Evolutionary conservation across 2,329 filamentous ascomycete genomes (phyloP).

Genomic region (Colletotrichum sp.): DNA sequence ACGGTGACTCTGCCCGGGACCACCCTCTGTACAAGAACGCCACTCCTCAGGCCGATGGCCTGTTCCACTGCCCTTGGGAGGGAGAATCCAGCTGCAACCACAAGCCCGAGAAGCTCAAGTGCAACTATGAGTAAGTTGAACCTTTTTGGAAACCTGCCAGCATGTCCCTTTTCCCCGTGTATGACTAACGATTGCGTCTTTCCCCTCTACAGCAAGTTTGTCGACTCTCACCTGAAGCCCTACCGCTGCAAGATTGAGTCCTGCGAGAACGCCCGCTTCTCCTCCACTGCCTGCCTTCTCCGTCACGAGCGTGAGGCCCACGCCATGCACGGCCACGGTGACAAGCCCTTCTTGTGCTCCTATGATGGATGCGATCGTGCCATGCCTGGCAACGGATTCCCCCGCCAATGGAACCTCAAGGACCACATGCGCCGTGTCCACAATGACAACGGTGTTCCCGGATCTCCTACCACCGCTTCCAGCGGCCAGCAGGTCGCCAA

Average conservation of each 20-base stretch:
- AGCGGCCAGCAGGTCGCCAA: conserved; percentile 43
- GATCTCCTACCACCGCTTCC: conserved; percentile 38
- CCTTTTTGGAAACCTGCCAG: background rate
- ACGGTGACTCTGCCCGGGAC: conserved; percentile 65
- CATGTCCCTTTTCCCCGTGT: background rate
- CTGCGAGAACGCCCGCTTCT: conserved; percentile 88
- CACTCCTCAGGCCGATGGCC: conserved; percentile 70
- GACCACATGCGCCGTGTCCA: conserved; percentile 98
- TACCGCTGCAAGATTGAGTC: conserved; percentile 89
- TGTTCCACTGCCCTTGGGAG: conserved; percentile 93
- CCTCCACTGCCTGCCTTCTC: conserved; percentile 91
- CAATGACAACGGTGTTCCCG: conserved; percentile 59
- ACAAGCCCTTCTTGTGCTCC: conserved; percentile 89
- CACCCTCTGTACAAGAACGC: conserved; percentile 76
- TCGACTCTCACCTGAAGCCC: conserved; percentile 95
- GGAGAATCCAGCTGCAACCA: conserved; percentile 77
- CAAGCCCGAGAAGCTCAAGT: conserved; percentile 95
- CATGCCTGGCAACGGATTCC: conserved; percentile 84
- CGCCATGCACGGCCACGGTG: conserved; percentile 92
- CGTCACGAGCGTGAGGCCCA: conserved; percentile 96
- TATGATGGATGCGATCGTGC: conserved; percentile 89
- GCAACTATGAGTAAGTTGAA: conserved; percentile 91
- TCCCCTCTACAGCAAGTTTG: conserved; percentile 75
- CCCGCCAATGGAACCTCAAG: conserved; percentile 91
- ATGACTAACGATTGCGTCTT: conserved; percentile 28